Conservation (phyloP, 306 rosid species). For the Prunus campanulata region DNA sequence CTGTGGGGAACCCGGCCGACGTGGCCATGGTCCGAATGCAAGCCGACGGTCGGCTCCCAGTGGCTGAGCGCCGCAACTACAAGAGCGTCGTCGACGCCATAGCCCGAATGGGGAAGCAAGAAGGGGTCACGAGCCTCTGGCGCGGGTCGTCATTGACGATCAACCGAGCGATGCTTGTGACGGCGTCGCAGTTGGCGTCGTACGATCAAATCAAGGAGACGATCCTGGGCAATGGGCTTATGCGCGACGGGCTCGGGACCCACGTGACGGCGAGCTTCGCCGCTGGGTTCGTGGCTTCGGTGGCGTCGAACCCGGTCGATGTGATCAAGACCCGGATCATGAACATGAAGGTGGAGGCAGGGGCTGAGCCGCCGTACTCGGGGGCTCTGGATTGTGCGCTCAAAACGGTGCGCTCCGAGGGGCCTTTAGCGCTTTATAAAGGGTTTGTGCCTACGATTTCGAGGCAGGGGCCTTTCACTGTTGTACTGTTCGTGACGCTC, state of each 20-base stretch:
- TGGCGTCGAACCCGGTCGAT: conserved; percentile 70
- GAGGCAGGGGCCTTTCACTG: conserved; percentile 78
- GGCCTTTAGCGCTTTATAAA: conserved; percentile 67
- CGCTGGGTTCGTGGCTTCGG: conserved; percentile 80
- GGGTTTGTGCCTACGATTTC: conserved; percentile 78
- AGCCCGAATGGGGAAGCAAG: conserved; percentile 46
- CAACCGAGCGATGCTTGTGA: conserved; percentile 83
- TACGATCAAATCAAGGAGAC: conserved; percentile 71
- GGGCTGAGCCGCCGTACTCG: conserved; percentile 52
- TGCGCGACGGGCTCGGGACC: conserved; percentile 75
- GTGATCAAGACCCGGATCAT: conserved; percentile 76
- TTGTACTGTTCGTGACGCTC: conserved; percentile 70
- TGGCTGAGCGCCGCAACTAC: conserved; percentile 62
- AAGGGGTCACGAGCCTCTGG: conserved; percentile 68
- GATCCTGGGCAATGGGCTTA: conserved; percentile 45
- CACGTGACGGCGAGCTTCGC: conserved; percentile 78
- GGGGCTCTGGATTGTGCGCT: conserved; percentile 71
- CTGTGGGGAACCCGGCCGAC: conserved; percentile 72
- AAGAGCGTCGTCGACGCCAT: conserved; percentile 69
- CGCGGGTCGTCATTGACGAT: conserved; percentile 71
- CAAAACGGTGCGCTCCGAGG: conserved; percentile 70
- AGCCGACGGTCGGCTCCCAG: conserved; percentile 72
- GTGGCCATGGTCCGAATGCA: conserved; percentile 86
- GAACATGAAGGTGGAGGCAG: conserved; percentile 79
- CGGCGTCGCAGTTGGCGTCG: conserved; percentile 73